Evolutionary conservation across 2,329 filamentous ascomycete species (phyloP).

Genomic region (Penicillium sp.): DNA sequence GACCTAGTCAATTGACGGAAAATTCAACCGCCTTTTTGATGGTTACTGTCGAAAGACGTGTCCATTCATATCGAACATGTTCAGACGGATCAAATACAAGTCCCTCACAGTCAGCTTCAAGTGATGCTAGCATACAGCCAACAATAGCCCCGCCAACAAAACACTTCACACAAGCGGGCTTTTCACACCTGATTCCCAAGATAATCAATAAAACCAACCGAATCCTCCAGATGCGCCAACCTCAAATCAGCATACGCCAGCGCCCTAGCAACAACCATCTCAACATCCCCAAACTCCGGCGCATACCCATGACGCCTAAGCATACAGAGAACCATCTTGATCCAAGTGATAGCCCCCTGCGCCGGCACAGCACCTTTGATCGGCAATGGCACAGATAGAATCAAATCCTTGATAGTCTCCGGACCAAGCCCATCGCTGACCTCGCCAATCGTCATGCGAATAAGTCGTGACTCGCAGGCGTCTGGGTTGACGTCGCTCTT

Average conservation of each 20-base stretch:
- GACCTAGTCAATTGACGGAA: not conserved
- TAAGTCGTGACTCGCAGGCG: not conserved
- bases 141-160: no score
- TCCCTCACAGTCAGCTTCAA: no score
- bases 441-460: slow-evolving; percentile 4
- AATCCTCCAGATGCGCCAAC: not conserved
- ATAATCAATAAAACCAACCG: not conserved
- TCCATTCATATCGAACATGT: not conserved
- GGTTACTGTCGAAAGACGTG: no score
- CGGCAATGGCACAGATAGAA: not conserved
- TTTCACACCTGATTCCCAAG: not conserved
- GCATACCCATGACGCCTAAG: not conserved
- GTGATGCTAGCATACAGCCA: no score
- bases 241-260: slow-evolving; percentile 7
- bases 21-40: not conserved
- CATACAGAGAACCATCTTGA: not conserved
- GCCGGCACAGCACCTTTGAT: not conserved
- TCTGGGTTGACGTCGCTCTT: slow-evolving; percentile 2
- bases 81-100: no score
- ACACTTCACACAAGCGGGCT: not conserved
- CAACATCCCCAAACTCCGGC: not conserved
- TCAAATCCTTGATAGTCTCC: not conserved
- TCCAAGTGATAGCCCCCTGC: slow-evolving; percentile 3
- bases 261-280: not conserved
- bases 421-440: not conserved